phyloP scores from a whole-genome alignment of 192 early-diverging fungal species.

The Coemansia sp. region DNA sequence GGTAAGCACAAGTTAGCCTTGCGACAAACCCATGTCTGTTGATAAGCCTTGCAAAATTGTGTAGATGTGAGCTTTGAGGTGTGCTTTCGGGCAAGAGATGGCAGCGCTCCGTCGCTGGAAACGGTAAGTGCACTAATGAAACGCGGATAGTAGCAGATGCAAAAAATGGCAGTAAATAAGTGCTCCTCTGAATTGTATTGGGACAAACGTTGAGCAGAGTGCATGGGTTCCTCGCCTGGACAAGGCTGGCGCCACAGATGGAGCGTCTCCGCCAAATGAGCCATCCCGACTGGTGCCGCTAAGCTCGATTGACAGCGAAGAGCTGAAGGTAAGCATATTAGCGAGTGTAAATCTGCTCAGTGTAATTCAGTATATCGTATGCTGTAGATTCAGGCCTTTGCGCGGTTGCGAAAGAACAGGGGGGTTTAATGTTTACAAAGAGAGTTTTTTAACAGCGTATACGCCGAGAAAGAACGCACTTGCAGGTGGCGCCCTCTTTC shows the following conservation, averaged over 20 bases:
- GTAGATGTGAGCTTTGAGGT: slow-evolving; percentile 35
- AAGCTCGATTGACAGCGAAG: slow-evolving; percentile 22
- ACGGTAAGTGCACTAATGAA: slow-evolving; percentile 11
- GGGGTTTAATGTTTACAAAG: too few species aligned
- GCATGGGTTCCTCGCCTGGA: slow-evolving; percentile 34
- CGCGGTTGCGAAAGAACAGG: slow-evolving; percentile 15
- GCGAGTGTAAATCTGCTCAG: too few species aligned
- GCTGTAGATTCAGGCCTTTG: slow-evolving; percentile 44
- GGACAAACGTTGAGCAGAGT: slow-evolving; percentile 18
- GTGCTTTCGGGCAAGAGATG: slow-evolving; percentile 24
- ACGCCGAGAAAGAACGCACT: too few species aligned
- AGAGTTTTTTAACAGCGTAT: too few species aligned
- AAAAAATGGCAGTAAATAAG: too few species aligned
- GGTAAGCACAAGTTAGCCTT: not conserved
- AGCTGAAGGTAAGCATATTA: slow-evolving; percentile 24
- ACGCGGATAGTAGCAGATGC: too few species aligned
- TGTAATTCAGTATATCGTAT: too few species aligned
- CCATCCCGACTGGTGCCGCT: slow-evolving; percentile 29
- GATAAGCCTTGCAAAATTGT: not conserved
- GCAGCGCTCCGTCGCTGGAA: slow-evolving; percentile 29
- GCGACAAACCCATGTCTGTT: not conserved
- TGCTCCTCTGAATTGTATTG: too few species aligned
- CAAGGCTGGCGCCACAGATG: not conserved
- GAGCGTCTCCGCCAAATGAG: not conserved
- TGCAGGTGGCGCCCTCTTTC: not conserved